Base-by-base conservation (phyloP, 1,284 basidiomycete species). In the Cystobasidiaceae sp. region DNA sequence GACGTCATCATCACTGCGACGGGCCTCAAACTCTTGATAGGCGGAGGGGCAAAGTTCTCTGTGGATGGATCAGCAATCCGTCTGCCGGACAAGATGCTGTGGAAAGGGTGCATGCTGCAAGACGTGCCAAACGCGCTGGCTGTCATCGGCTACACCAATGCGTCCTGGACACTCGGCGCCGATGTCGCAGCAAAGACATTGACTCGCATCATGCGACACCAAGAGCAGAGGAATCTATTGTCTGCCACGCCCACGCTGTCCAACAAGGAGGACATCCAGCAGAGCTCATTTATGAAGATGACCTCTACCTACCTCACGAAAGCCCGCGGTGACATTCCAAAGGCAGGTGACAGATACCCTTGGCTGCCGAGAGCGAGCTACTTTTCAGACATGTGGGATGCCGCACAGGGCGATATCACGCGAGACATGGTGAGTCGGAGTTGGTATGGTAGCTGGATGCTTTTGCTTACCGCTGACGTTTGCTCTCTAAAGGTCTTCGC, bases 1-100 rank as follows among this genome's bases (percentile, higher is more conserved):
- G 75, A 77, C 66, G 58, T 75, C 32, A 74, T 77, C 56, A 69
- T 77, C 54, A 74, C 73, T 25, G 75, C 75, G 2, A 77, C 75
- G 1, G 75, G 75, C 2, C 65, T 77, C 25, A 72, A 74, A 69
- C 50, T 76, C 8, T 50, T 69, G 51, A 63, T 74, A 25, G 69
- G 71, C 13, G 75, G 75, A 11, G 71, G 71, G 44, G 63, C 72
- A 3, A 49, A 57, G 2, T 61, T 70, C n/a, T 66, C 56, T 13
- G 68, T 76, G 13, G 75, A 77, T 64, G 74, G 73, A 37, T 64
- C 70, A 54, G 41, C 51, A 9, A 32, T 73, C 23, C 30, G 65
- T 5, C 37, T 69, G 11, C 59, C 56, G 55, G 66, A 75, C 28
- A 61, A 64, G 17, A 73, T 70, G 41, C 64, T 75, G 23, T 76